Conservation (phyloP, 2,329 filamentous ascomycete species). For the Coleophoma eucalyptorum region DNA sequence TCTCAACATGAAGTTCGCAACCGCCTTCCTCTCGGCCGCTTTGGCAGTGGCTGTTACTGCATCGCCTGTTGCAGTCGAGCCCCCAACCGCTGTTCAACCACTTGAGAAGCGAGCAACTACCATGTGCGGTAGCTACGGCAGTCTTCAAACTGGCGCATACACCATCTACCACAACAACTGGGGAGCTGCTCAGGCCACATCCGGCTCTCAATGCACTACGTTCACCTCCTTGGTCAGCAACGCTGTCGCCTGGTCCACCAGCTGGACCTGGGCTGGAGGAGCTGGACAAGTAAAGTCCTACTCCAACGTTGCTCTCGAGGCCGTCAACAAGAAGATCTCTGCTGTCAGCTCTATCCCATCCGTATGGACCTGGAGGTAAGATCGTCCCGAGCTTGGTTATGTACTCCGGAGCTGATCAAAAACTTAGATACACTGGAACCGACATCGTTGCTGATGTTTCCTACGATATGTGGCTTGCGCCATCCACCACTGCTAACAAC, state of each 20-base stretch:
- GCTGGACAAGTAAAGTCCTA: slow-evolving; percentile 21
- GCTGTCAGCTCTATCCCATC: slow-evolving; percentile 31
- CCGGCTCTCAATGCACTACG: slow-evolving; percentile 41
- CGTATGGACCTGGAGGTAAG: slow-evolving; percentile 34
- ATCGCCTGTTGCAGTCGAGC: slow-evolving; percentile 9
- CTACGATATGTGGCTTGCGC: slow-evolving; percentile 57
- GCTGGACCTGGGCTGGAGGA: slow-evolving; percentile 34
- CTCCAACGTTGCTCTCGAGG: slow-evolving; percentile 25
- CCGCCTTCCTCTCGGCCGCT: slow-evolving; percentile 20
- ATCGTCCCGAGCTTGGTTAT: not conserved
- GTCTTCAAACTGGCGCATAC: slow-evolving; percentile 22
- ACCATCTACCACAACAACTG: slow-evolving; percentile 40
- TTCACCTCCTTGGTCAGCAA: slow-evolving; percentile 32
- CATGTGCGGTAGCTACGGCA: slow-evolving; percentile 13
- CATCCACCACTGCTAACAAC: slow-evolving; percentile 38
- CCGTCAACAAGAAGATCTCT: slow-evolving; percentile 28
- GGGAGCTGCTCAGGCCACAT: slow-evolving; percentile 33
- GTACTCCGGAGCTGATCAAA: not conserved
- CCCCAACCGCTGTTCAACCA: not conserved
- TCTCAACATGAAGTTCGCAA: slow-evolving; percentile 10
- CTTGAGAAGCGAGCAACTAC: slow-evolving; percentile 27
- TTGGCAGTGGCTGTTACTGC: slow-evolving; percentile 19
- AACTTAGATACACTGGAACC: slow-evolving; percentile 39
- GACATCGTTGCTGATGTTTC: slow-evolving; percentile 52
- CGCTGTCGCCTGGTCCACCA: slow-evolving; percentile 38